Base-by-base conservation (phyloP, 495 filamentous ascomycete genomes). In the Corynascus novoguineensis region DNA sequence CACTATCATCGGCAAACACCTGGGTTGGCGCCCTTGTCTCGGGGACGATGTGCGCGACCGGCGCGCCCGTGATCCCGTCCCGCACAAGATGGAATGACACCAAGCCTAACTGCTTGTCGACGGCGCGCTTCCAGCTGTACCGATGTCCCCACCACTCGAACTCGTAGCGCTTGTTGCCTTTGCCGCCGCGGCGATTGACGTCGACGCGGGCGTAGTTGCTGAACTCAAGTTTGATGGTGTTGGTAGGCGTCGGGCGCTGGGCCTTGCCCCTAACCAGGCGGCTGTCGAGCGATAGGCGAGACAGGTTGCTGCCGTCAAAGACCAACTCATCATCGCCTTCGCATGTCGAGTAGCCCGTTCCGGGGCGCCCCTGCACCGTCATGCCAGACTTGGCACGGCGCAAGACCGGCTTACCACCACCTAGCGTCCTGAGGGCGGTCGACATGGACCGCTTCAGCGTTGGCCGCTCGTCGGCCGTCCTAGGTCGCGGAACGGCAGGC, bases 131-230 rank as follows among this genome's bases (percentile, higher is more conserved):
- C 93, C 93, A 98, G 57, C 81, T 79, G 72, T 97, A 98, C 41
- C 77, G 82, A 51, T 83, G 83, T 32, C 87, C 88, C 91, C 91
- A 96, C 76, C 93, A 95, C 70, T 95, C 87, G 61, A 89, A 95
- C 53, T 91, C 87, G 69, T 96, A 96, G 58, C 83, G 83, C 71
- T 90, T 95, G 52, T 79, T 79, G 28, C 80, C 74, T 61, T 84
- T 88, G 27, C 80, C 72, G 10, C 89, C 88, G 41, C 83, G 80
- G 34, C 90, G 81, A 59, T 78, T 83, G 53, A 98, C 74, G 59
- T 96, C 88, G 28, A 97, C 84, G 65, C 93, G 90, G 10, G 93
- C 93, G 67, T 98, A 98, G 73, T 98, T 98, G 54, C 90, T 93
- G 69, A 96, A 98, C 64, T 97, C 92, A 32, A 98, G 80, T 68